Percentiles rank a stretch among this genome's conserved stretches.
Evolutionary conservation across 805 yeast species (phyloP).

Genomic region (Zygosaccharomyces kombuchaensis): DNA sequence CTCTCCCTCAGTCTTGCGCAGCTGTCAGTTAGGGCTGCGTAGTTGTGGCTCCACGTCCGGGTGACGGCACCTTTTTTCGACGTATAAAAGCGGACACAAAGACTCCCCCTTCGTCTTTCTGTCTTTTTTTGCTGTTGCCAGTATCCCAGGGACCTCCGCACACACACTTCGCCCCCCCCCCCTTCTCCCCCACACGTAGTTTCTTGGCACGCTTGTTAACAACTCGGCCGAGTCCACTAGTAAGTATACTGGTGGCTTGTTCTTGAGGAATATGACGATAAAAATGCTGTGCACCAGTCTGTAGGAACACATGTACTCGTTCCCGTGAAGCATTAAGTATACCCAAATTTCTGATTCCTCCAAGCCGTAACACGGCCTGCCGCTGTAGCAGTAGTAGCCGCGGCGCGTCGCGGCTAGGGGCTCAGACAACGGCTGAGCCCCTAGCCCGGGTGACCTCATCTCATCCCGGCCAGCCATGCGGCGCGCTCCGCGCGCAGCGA

Average conservation of each 20-base stretch:
- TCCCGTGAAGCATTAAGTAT: constrained; percentile 37
- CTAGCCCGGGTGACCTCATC: not conserved
- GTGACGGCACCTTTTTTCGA: not conserved
- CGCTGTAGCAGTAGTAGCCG: not conserved
- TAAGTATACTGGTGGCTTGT: constrained; percentile 6
- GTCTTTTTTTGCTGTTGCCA: not conserved
- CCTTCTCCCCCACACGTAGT: not conserved
- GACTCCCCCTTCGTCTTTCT: not conserved
- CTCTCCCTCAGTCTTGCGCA: no score
- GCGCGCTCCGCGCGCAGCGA: not conserved
- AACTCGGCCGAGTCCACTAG: not conserved
- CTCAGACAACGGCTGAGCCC: not conserved
- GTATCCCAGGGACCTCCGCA: not conserved
- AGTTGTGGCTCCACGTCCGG: no score
- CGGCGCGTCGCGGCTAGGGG: not conserved
- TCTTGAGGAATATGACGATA: constrained; percentile 32
- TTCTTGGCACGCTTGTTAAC: not conserved
- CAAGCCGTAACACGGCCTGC: not conserved
- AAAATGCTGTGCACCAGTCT: constrained; percentile 40
- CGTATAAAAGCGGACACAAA: not conserved
- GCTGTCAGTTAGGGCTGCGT: no score
- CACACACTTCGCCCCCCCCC: not conserved
- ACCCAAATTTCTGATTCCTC: constrained; percentile 37
- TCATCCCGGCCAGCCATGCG: constrained; percentile 1
- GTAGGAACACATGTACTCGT: constrained; percentile 33